Evolutionary conservation across 495 filamentous ascomycete species (phyloP).

Genomic region (Penicillium daleae): DNA sequence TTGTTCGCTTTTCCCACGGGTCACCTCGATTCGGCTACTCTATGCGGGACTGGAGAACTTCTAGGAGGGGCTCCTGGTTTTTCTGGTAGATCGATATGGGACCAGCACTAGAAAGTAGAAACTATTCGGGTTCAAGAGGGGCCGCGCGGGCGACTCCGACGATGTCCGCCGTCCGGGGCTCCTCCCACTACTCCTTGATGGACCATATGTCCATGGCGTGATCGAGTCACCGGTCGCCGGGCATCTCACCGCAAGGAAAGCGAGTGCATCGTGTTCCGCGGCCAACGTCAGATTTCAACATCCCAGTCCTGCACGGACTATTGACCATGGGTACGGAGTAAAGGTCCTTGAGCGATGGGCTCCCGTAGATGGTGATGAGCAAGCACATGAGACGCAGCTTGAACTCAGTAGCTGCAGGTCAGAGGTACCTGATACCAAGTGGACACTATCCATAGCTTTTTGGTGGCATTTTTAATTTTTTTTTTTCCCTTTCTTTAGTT

Average conservation of each 20-base stretch:
- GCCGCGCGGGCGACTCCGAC: conserved; percentile 3
- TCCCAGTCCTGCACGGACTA: not conserved
- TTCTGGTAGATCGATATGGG: not conserved
- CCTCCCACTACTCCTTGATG: not conserved
- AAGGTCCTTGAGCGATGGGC: conserved; percentile 4
- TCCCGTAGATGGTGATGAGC: not conserved
- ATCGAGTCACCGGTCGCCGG: conserved; percentile 8
- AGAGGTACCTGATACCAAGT: conserved; percentile 4
- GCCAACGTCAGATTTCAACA: conserved; percentile 9
- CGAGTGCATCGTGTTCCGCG: conserved; percentile 10
- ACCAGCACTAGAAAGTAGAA: not conserved
- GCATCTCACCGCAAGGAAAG: conserved; percentile 13
- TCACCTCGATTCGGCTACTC: conserved; percentile 19
- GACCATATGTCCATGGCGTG: conserved; percentile 18
- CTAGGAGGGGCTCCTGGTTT: not conserved
- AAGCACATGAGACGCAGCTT: not conserved
- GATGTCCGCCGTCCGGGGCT: not conserved
- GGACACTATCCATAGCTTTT: not conserved
- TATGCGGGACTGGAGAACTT: conserved; percentile 13
- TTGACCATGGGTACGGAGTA: conserved; percentile 1
- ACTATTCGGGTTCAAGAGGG: not conserved
- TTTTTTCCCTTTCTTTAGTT: not conserved
- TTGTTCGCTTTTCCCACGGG: not conserved
- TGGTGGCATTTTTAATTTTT: not conserved
- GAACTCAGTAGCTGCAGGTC: conserved; percentile 3